A percentile compares a stretch with the other conserved stretches of the same genome.
These are phyloP conservation scores for Torulaspora franciscae DNA, from an alignment of 805 yeast species.

Conservation along the genomic window DNA sequence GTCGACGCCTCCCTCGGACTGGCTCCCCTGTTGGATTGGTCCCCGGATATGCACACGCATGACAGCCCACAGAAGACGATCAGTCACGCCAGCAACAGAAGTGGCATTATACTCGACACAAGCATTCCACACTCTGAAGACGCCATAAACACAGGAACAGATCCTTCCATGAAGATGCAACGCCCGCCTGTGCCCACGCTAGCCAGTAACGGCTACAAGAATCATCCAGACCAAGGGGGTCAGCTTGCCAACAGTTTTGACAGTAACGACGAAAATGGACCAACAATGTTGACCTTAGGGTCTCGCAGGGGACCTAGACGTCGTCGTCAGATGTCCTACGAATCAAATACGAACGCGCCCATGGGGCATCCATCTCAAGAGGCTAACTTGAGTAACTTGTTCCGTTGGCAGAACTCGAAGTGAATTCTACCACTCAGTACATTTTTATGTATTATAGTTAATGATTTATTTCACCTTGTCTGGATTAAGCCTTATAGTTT, in stretches of 20 bases:
- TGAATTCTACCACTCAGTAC: neutral
- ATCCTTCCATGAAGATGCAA: neutral
- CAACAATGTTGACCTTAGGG: constrained; percentile 7
- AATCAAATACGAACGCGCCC: neutral
- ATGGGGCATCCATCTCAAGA: constrained; percentile 3
- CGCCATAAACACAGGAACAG: neutral
- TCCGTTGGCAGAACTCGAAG: constrained; percentile 23
- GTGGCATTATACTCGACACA: constrained; percentile 13
- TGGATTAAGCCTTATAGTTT: neutral
- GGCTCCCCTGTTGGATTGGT: constrained; percentile 56
- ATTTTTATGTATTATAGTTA: neutral
- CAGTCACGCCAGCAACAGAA: constrained; percentile 8
- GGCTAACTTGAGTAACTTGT: constrained; percentile 14
- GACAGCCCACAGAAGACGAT: constrained; percentile 5
- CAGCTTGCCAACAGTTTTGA: neutral
- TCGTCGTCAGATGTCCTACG: constrained; percentile 5
- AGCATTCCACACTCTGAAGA: constrained; percentile 5
- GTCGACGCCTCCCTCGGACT: constrained; percentile 78
- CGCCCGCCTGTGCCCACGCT: constrained; percentile 1
- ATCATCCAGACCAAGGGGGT: neutral
- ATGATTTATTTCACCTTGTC: neutral
- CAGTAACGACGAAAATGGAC: constrained; percentile 5
- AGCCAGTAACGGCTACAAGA: neutral
- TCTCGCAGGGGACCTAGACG: constrained; percentile 13
- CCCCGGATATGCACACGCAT: constrained; percentile 15